Conservation (phyloP, 176 grass and related monocot genomes). For the Oryza meridionalis region DNA sequence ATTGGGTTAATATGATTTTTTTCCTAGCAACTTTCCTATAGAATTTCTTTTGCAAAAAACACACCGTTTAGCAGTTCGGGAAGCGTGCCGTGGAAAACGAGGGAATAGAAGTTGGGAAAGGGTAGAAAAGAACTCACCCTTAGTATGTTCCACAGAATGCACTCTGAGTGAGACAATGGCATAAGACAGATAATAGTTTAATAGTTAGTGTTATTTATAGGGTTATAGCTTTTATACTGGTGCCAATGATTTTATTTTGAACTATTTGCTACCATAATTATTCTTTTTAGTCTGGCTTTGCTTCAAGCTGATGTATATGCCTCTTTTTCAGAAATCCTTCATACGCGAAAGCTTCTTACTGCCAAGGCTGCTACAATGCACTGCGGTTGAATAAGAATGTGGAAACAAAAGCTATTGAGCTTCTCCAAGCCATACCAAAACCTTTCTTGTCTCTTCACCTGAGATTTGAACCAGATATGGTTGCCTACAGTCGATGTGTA, state of each 20-base stretch:
- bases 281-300: not conserved
- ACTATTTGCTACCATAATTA: too few relatives aligned
- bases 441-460: slow-evolving; percentile 93
- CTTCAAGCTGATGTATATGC: slow-evolving; percentile 4
- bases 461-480: slow-evolving; percentile 98
- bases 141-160: not conserved
- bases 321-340: slow-evolving; percentile 67
- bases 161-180: not conserved
- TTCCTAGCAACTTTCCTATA: too few relatives aligned
- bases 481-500: slow-evolving; percentile 73
- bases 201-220: slow-evolving; percentile 10
- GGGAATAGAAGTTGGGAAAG: too few relatives aligned
- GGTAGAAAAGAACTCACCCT: too few relatives aligned
- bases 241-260: not conserved
- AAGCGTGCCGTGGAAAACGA: too few relatives aligned
- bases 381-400: slow-evolving; percentile 72
- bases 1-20: too few relatives aligned
- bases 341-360: slow-evolving; percentile 79
- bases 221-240: slow-evolving; percentile 7
- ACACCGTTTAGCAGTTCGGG: too few relatives aligned
- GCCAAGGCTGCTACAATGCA: slow-evolving; percentile 89
- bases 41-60: too few relatives aligned
- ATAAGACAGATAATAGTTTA: slow-evolving; percentile 4
- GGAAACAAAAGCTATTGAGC: slow-evolving; percentile 63
- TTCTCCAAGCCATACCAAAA: slow-evolving; percentile 81